Evolutionary conservation across 148 eudicot species (phyloP).

Genomic region (Vaccinium myrtillus): DNA sequence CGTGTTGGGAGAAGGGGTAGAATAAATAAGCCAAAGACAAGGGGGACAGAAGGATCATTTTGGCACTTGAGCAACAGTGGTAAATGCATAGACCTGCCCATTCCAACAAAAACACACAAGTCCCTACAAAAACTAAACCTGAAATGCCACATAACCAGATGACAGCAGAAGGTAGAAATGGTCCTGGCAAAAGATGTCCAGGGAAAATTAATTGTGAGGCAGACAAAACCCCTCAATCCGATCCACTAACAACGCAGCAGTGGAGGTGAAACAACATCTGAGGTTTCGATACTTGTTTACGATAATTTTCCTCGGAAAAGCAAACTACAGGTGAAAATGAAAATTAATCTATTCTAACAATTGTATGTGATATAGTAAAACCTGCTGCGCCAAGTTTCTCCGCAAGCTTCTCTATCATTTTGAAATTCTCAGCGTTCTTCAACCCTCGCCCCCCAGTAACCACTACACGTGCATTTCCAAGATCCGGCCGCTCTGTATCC

Average conservation of each 20-base stretch:
- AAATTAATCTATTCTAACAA: neutral
- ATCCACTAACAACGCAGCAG: neutral
- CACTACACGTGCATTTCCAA: constrained; percentile 88
- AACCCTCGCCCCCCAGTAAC: constrained; percentile 87
- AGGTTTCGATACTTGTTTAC: neutral
- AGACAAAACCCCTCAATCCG: neutral
- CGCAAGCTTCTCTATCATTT: constrained; percentile 89
- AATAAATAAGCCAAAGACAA: neutral
- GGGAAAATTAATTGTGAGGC: neutral
- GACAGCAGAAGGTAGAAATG: neutral
- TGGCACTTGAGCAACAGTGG: neutral
- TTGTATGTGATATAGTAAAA: constrained; percentile 16
- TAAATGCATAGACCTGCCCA: neutral
- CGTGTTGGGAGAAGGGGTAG: neutral
- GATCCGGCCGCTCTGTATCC: constrained; percentile 88
- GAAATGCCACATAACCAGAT: neutral
- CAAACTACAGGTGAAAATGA: neutral
- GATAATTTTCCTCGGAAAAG: neutral
- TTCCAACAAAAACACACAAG: neutral
- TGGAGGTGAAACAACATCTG: neutral
- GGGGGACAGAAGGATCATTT: neutral
- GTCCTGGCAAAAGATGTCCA: neutral
- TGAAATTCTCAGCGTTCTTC: constrained; percentile 86
- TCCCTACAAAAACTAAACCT: neutral
- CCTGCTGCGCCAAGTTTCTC: constrained; percentile 98